Conservation (phyloP, 345 rosid genomes). For the Heritiera fomes region DNA sequence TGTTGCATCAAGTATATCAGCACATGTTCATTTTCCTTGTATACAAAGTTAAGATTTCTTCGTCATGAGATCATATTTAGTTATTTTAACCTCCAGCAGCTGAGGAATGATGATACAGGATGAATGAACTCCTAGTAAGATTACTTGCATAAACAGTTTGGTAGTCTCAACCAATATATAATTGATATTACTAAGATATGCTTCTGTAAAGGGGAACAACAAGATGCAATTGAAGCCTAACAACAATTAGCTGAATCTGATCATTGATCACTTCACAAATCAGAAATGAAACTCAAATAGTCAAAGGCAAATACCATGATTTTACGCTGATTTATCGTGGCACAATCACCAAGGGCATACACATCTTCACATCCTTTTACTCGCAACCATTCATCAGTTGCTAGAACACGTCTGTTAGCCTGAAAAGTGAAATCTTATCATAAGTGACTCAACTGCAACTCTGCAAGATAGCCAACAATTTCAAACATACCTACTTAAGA, state of each 20-base stretch:
- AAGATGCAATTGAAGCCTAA: conserved; percentile 11
- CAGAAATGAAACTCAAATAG: conserved; percentile 9
- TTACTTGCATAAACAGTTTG: conserved; percentile 5
- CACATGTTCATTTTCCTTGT: not conserved
- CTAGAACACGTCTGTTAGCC: conserved; percentile 69
- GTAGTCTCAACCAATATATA: not conserved
- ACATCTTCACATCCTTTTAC: conserved; percentile 82
- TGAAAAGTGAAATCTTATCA: conserved; percentile 29
- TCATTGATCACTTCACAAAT: not conserved
- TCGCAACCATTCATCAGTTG: conserved; percentile 85
- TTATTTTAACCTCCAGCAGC: not conserved
- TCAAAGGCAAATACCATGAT: conserved; percentile 54
- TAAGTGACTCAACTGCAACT: conserved; percentile 4
- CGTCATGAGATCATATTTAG: not conserved
- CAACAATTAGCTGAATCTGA: not conserved
- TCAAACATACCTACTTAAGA: conserved; percentile 6
- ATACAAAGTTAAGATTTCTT: not conserved
- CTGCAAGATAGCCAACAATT: not conserved
- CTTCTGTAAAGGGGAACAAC: not conserved
- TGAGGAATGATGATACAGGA: not conserved
- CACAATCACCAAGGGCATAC: conserved; percentile 95
- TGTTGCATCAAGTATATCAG: not conserved
- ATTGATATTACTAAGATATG: not conserved
- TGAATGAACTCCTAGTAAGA: not conserved
- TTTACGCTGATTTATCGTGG: conserved; percentile 85